These are phyloP conservation scores for Amylocarpus encephaloides DNA, from an alignment of 2,329 filamentous ascomycete genomes.

Conservation along the genomic window DNA sequence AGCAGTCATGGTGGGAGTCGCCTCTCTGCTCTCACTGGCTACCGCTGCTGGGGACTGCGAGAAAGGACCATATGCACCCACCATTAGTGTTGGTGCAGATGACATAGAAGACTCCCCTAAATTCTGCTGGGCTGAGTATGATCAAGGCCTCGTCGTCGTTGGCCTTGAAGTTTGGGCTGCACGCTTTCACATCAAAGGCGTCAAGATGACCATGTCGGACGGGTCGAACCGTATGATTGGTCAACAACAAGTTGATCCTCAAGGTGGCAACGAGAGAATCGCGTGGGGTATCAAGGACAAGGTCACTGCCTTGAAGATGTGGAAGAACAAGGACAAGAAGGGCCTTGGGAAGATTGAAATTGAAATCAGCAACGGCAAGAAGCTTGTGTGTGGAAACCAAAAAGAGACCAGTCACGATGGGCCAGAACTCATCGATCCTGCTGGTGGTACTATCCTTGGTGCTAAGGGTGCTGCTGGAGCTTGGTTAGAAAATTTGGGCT, in stretches of 20 bases:
- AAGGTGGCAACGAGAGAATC: not conserved
- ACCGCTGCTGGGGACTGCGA: not conserved
- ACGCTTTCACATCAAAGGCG: not conserved
- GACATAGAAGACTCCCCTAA: not conserved
- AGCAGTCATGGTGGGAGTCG: not conserved
- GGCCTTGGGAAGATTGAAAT: not conserved
- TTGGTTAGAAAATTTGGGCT: not conserved
- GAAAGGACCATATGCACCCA: not conserved
- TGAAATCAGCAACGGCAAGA: not conserved
- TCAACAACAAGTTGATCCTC: not conserved
- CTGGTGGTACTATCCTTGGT: not conserved
- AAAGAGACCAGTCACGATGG: not conserved
- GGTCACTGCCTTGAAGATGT: not conserved
- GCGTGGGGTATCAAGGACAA: not conserved
- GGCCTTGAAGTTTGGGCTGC: not conserved
- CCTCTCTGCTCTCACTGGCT: not conserved
- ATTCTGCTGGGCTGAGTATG: slow-evolving; percentile 1
- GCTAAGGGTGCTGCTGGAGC: not conserved
- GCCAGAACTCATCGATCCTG: not conserved
- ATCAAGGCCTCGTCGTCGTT: not conserved
- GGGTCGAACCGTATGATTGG: not conserved
- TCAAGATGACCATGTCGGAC: not conserved
- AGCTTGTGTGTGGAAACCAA: not conserved
- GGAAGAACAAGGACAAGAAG: not conserved
- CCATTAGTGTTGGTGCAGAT: too few relatives aligned